Base-by-base conservation (phyloP, 2,329 filamentous ascomycete species). In the Penicillium glabrum region DNA sequence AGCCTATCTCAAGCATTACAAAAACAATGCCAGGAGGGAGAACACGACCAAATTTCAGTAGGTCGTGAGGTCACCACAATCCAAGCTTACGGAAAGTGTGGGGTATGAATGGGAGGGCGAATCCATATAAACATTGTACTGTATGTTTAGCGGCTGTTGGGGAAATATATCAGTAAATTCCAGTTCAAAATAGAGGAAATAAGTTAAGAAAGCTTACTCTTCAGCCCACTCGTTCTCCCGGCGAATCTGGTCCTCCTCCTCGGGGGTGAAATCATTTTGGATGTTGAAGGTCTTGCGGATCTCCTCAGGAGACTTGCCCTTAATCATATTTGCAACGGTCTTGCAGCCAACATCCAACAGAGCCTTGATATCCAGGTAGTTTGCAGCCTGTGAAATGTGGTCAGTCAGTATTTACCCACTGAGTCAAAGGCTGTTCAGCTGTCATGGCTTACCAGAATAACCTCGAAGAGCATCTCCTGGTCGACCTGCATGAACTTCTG, bases 401-500 rank as follows among this genome's bases (percentile, higher is more conserved):
- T 23, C 19, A 35, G 48, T 61, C 26, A 58, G 47, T 48, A 41
- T 27, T 27, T 56, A 23, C 31, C 19, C 41, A 45, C n/a, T 14
- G 13, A 16, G n/a, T 23, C 7, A 35, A 16, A 39, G n/a, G n/a
- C n/a, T 19, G 16, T 3, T 9, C n/a, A 14, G 4, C 27, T 5
- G 29, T 9, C 3, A 13, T 16, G 35, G 82, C 88, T 57, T 84
- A 95, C 91, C 26, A 99, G 84, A 67, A 99, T 99, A 72, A 99
- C 98, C 82, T 99, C 95, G 67, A 99, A 99, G 1, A 99, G 86
- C 95, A 99, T 98, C 79, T 99, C 95, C 74, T 99, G 95, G 75
- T 99, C 95, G 19, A 99, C 95, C 79, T 98, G 93, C 95, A 99
- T 98, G 78, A 98, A 99, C 80, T 99, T 99, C 78, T 98, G 93